Conservation (phyloP, 768 basidiomycete genomes). For the Dacryopinax primogenitus region DNA sequence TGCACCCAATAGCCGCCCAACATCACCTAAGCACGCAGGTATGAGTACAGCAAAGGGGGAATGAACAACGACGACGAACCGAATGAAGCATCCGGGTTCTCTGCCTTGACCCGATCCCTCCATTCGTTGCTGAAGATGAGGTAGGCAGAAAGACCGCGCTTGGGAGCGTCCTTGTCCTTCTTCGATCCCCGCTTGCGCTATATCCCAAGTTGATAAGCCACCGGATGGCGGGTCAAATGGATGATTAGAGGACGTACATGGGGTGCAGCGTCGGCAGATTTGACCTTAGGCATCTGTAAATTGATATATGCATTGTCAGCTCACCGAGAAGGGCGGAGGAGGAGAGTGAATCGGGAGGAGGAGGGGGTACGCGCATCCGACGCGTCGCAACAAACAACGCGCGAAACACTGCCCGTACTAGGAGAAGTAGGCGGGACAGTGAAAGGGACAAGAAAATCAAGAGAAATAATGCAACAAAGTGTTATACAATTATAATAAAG, state of each 20-base stretch:
- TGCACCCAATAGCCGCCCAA: constrained; percentile 87
- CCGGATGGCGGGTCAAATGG: neutral
- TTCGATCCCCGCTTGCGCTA: constrained; percentile 20
- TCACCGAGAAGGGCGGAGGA: neutral
- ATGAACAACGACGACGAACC: constrained; percentile 36
- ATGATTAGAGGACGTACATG: neutral
- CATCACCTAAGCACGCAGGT: constrained; percentile 51
- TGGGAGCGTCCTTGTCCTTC: constrained; percentile 76
- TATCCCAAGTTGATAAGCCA: constrained; percentile 12
- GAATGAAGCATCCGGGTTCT: constrained; percentile 90
- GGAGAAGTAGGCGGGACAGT: neutral
- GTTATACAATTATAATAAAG: neutral
- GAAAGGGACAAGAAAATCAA: neutral
- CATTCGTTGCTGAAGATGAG: constrained; percentile 98
- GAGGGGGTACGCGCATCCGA: too few relatives aligned
- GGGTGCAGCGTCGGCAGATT: constrained; percentile 13
- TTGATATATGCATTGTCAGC: neutral
- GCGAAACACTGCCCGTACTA: neutral
- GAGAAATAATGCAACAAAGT: constrained; percentile 1
- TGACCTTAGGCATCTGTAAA: constrained; percentile 13
- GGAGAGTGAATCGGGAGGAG: neutral
- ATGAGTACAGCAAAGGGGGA: neutral
- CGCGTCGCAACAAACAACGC: constrained; percentile 9
- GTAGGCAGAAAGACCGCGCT: constrained; percentile 89
- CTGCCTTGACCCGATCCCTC: constrained; percentile 87